phyloP scores from a whole-genome alignment of 2,329 filamentous ascomycete genomes.

The Xylogone sp. region DNA sequence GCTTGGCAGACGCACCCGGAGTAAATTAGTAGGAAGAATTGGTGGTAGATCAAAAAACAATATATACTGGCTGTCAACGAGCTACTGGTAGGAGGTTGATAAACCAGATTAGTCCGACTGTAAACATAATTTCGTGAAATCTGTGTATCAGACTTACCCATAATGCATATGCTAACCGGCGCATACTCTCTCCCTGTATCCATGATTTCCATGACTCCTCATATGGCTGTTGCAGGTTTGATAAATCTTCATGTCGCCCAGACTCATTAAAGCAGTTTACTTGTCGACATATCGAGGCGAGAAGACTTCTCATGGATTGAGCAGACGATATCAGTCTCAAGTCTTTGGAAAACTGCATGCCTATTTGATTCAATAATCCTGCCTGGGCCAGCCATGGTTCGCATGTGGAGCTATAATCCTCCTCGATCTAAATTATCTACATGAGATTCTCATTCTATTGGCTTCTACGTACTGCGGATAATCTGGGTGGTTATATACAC shows the following conservation, averaged over 20 bases:
- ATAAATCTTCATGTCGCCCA: not conserved
- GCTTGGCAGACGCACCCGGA: not conserved
- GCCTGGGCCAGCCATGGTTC: not conserved
- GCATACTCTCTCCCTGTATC: not conserved
- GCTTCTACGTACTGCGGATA: not conserved
- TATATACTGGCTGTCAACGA: not conserved
- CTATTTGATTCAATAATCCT: not conserved
- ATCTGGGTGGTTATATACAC: not conserved
- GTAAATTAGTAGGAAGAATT: not conserved
- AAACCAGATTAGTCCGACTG: not conserved
- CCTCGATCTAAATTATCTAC: not conserved
- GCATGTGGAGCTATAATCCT: not conserved
- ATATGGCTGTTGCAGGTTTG: not conserved
- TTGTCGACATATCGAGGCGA: no score
- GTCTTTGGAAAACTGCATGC: not conserved
- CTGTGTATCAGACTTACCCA: not conserved
- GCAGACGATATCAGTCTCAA: not conserved
- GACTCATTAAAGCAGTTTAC: no score
- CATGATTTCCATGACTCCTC: not conserved
- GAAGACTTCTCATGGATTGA: no score
- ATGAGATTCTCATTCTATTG: not conserved
- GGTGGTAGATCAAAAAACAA: not conserved
- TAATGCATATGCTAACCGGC: not conserved
- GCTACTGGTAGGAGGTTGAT: not conserved
- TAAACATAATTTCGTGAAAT: no score